These are phyloP conservation scores for Chaetomium fimeti DNA, from an alignment of 495 filamentous ascomycete genomes.

Conservation along the genomic window DNA sequence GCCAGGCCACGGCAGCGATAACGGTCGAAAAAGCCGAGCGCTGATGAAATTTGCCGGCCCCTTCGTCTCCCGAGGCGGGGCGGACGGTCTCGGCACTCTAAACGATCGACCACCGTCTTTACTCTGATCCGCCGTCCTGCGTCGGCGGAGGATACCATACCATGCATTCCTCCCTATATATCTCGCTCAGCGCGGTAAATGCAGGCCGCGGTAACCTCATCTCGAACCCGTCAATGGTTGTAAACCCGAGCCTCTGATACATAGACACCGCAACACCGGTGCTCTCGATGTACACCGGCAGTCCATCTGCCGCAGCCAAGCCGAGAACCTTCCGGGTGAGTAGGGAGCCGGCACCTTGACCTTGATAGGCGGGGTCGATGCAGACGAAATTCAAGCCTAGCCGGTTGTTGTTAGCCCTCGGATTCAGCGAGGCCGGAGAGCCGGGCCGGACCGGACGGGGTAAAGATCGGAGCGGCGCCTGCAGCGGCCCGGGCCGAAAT, in stretches of 20 bases:
- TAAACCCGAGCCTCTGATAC: conserved; percentile 46
- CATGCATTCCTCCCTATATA: conserved; percentile 38
- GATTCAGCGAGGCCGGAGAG: not conserved
- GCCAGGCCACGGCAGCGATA: too few species aligned
- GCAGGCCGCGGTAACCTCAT: conserved; percentile 30
- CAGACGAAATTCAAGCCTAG: conserved; percentile 45
- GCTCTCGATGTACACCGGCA: conserved; percentile 47
- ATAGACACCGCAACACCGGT: conserved; percentile 42
- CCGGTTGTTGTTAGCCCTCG: conserved; percentile 5
- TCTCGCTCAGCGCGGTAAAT: conserved; percentile 5
- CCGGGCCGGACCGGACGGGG: not conserved
- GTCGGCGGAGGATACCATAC: conserved; percentile 25
- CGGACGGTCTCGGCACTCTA: too few species aligned
- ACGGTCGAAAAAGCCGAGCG: too few species aligned
- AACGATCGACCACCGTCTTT: not conserved
- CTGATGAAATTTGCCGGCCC: too few species aligned
- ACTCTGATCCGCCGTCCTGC: not conserved
- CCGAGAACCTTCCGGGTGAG: conserved; percentile 41
- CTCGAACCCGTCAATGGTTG: conserved; percentile 31
- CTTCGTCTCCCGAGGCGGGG: too few species aligned
- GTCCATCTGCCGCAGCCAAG: conserved; percentile 35
- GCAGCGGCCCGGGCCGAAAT: conserved; percentile 8
- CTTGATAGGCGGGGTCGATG: conserved; percentile 42
- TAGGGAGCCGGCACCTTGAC: conserved; percentile 42
- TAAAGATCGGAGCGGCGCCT: conserved; percentile 1